These are phyloP conservation scores for Perilla frutescens DNA, from an alignment of 257 asterid genomes.

Conservation along the genomic window DNA sequence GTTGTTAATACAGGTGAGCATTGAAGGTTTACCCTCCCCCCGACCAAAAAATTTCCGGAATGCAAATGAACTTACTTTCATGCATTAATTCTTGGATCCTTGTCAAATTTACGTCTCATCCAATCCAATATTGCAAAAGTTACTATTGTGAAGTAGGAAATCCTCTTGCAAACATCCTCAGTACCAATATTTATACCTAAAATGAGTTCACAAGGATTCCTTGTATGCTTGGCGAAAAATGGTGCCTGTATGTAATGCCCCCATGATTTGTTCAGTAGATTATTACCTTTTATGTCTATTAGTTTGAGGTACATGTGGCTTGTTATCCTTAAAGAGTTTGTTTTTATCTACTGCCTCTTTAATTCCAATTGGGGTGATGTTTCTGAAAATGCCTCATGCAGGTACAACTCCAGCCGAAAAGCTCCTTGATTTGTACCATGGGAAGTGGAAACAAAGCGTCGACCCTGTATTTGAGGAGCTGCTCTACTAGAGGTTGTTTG, in stretches of 20 bases:
- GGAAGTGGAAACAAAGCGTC: slow-evolving; percentile 83
- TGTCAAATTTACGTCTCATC: slow-evolving; percentile 3
- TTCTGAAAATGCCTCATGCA: slow-evolving; percentile 28
- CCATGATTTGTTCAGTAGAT: slow-evolving; percentile 14
- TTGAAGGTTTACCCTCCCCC: not conserved
- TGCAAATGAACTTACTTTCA: not conserved
- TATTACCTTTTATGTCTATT: not conserved
- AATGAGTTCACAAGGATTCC: not conserved
- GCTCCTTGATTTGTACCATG: slow-evolving; percentile 86
- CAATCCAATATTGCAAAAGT: not conserved
- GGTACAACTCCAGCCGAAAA: slow-evolving; percentile 97
- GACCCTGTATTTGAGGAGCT: slow-evolving; percentile 92
- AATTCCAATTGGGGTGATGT: not conserved
- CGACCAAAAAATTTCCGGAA: too few relatives aligned
- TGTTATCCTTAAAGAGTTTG: not conserved
- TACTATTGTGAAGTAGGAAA: not conserved
- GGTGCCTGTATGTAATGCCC: slow-evolving; percentile 1
- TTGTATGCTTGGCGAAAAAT: slow-evolving; percentile 3
- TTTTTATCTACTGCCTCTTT: not conserved
- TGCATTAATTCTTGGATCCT: not conserved
- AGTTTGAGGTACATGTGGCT: not conserved
- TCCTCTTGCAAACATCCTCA: not conserved
- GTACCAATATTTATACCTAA: not conserved
- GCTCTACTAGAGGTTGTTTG: slow-evolving; percentile 58
- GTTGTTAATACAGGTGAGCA: slow-evolving; percentile 81